Conservation (phyloP, 1,284 basidiomycete genomes). For the Pholiota adiposa region DNA sequence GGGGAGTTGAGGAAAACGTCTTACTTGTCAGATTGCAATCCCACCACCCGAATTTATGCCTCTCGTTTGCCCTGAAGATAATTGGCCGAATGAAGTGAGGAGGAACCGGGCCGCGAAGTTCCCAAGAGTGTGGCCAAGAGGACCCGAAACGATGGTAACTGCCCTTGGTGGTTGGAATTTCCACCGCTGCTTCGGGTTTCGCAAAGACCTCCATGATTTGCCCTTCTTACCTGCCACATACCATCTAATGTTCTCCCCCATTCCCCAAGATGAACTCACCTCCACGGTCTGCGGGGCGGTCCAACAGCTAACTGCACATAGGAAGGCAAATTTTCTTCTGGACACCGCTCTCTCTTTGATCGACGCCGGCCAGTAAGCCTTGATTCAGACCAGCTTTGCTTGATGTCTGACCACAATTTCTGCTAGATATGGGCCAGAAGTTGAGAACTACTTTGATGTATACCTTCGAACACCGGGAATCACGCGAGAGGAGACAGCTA, state of each 20-base stretch:
- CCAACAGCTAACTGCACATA: slow-evolving; percentile 46
- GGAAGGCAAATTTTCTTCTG: slow-evolving; percentile 64
- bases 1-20: too few relatives aligned
- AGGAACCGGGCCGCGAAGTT: neutral
- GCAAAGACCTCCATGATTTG: slow-evolving; percentile 10
- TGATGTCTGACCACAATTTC: slow-evolving; percentile 4
- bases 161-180: slow-evolving; percentile 12
- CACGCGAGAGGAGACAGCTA: slow-evolving; percentile 50
- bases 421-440: slow-evolving; percentile 60
- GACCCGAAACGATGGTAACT: slow-evolving; percentile 30
- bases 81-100: too few relatives aligned
- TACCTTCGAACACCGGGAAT: slow-evolving; percentile 64
- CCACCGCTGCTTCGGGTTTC: slow-evolving; percentile 19
- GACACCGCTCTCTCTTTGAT: slow-evolving; percentile 61
- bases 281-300: slow-evolving; percentile 59
- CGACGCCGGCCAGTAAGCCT: slow-evolving; percentile 50
- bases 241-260: slow-evolving; percentile 24
- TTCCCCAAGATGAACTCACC: slow-evolving; percentile 57
- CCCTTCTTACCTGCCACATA: slow-evolving; percentile 14
- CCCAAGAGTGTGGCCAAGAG: slow-evolving; percentile 12
- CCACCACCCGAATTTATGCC: neutral
- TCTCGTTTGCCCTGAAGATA: neutral
- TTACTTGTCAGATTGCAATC: too few relatives aligned
- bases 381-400: slow-evolving; percentile 1
- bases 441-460: slow-evolving; percentile 67